Evolutionary conservation across 2,329 filamentous ascomycete species (phyloP).

Genomic region (Lizonia empirigonia): DNA sequence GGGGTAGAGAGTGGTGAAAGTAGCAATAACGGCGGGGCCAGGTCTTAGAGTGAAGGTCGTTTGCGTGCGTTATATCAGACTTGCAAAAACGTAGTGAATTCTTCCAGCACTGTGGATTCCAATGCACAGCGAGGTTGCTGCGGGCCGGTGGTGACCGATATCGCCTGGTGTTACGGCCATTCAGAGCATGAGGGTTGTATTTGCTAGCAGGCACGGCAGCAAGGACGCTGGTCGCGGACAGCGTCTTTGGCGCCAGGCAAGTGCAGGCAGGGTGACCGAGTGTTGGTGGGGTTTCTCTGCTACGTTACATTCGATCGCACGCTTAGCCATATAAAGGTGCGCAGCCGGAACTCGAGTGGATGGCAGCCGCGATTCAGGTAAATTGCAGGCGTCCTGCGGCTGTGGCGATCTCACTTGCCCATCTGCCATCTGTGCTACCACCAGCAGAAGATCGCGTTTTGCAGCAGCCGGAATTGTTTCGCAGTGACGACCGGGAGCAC

Average conservation of each 20-base stretch:
- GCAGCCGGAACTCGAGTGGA: slow-evolving; percentile 17
- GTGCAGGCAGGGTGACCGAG: slow-evolving; percentile 32
- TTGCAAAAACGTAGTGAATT: slow-evolving; percentile 20
- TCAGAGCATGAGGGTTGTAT: slow-evolving; percentile 48
- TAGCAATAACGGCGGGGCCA: slow-evolving; percentile 35
- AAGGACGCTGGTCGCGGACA: slow-evolving; percentile 18
- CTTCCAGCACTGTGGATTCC: slow-evolving; percentile 29
- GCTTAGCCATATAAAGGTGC: slow-evolving; percentile 18
- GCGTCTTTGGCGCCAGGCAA: slow-evolving; percentile 31
- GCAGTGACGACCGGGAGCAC: slow-evolving; percentile 10
- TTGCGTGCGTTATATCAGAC: slow-evolving; percentile 37
- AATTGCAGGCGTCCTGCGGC: slow-evolving; percentile 24
- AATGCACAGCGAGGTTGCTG: slow-evolving; percentile 40
- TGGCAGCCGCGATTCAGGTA: slow-evolving; percentile 24
- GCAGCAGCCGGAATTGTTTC: slow-evolving; percentile 8
- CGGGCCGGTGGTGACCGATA: slow-evolving; percentile 45
- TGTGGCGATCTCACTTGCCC: slow-evolving; percentile 18
- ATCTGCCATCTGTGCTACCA: slow-evolving; percentile 16
- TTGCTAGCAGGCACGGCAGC: slow-evolving; percentile 42
- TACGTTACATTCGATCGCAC: slow-evolving; percentile 20
- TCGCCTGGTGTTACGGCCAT: slow-evolving; percentile 50
- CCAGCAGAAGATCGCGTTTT: slow-evolving; percentile 2
- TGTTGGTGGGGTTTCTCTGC: slow-evolving; percentile 33
- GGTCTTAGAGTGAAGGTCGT: slow-evolving; percentile 29
- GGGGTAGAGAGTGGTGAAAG: slow-evolving; percentile 29